A percentile compares a stretch with the other conserved stretches of the same genome.
These are phyloP conservation scores for Carpinus fangiana DNA, from an alignment of 306 rosid species.

Conservation along the genomic window DNA sequence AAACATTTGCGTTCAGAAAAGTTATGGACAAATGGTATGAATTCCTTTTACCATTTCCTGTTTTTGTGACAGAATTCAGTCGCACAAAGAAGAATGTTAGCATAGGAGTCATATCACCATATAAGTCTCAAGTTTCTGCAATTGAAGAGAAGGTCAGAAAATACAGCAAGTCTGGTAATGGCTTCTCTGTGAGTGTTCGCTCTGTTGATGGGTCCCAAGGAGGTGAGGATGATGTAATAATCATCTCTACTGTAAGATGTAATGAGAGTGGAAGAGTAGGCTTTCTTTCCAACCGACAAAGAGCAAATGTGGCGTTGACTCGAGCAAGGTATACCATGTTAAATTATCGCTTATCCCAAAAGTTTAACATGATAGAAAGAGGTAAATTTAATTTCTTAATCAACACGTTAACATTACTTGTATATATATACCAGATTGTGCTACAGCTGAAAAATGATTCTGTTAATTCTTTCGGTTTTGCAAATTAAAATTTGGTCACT, in stretches of 20 bases:
- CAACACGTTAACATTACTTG: too few species aligned
- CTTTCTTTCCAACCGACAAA: constrained; percentile 47
- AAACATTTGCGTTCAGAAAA: too few species aligned
- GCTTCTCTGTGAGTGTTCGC: constrained; percentile 50
- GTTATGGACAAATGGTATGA: neutral
- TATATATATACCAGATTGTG: neutral
- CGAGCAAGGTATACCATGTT: constrained; percentile 49
- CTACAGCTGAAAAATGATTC: neutral
- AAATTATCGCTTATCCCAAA: too few species aligned
- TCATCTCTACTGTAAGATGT: constrained; percentile 43
- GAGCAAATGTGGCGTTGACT: constrained; percentile 62
- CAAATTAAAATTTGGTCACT: neutral
- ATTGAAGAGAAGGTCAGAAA: constrained; percentile 41
- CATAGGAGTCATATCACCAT: constrained; percentile 71
- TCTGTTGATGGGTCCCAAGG: constrained; percentile 75
- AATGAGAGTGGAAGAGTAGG: constrained; percentile 49
- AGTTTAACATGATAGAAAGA: too few species aligned
- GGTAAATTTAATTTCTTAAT: too few species aligned
- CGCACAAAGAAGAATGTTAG: constrained; percentile 43
- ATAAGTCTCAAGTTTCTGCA: constrained; percentile 53
- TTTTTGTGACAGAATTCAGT: constrained; percentile 30
- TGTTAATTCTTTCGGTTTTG: neutral
- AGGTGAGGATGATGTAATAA: constrained; percentile 62
- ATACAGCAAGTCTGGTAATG: constrained; percentile 10
- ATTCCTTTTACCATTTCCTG: neutral